A percentile compares a stretch with the other conserved stretches of the same genome.
Evolutionary conservation across 345 rosid species (phyloP).

Genomic region (Euclidium syriacum): DNA sequence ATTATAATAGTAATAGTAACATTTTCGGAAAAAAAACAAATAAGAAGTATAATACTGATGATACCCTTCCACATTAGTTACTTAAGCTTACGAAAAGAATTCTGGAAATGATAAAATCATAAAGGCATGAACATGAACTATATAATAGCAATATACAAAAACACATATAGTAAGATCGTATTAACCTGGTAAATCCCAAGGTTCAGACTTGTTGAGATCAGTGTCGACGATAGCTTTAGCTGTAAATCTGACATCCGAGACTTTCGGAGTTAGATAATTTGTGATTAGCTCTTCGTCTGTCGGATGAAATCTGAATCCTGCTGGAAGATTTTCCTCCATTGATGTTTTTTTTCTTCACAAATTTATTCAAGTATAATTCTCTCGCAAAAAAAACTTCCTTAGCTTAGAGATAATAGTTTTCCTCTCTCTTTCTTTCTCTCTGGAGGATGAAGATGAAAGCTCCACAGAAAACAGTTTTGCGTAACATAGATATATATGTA

Average conservation of each 20-base stretch:
- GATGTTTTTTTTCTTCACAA: background rate
- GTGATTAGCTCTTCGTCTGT: slow-evolving; percentile 86
- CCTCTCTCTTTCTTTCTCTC: background rate
- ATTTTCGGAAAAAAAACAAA: background rate
- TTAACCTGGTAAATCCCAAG: slow-evolving; percentile 93
- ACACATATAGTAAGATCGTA: slow-evolving; percentile 21
- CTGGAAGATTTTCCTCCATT: slow-evolving; percentile 59
- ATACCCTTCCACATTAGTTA: background rate
- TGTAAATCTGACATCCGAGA: slow-evolving; percentile 61
- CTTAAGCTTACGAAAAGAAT: too few relatives aligned
- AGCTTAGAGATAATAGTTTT: background rate
- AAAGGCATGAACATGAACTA: background rate
- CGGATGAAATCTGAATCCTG: slow-evolving; percentile 91
- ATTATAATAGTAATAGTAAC: background rate
- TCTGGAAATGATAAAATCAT: background rate
- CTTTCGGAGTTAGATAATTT: slow-evolving; percentile 67
- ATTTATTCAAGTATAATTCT: background rate
- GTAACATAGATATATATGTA: background rate
- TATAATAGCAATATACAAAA: background rate
- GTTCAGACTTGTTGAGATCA: slow-evolving; percentile 87
- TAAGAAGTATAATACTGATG: background rate
- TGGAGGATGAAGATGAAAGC: background rate
- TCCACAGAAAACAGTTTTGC: background rate
- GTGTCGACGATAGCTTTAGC: slow-evolving; percentile 72
- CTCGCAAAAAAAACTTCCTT: background rate